phyloP scores from a whole-genome alignment of 106 monocot species.

The Dioscorea zingiberensis region DNA sequence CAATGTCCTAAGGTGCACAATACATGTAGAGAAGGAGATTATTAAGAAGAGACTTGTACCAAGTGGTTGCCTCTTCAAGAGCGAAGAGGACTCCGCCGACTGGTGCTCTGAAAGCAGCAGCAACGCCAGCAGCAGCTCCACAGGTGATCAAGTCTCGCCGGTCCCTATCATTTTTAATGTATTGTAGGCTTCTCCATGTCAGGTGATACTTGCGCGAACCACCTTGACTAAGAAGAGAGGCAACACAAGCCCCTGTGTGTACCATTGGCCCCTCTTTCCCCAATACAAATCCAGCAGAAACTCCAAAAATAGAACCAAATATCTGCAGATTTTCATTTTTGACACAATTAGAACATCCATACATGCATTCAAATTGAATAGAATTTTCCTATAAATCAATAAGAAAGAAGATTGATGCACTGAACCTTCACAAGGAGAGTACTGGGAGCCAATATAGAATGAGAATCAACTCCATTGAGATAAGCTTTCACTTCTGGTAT shows the following conservation, averaged over 20 bases:
- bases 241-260: conserved; percentile 69
- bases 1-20: too few relatives aligned
- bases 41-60: conserved; percentile 26
- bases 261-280: conserved; percentile 82
- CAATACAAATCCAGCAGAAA: conserved; percentile 69
- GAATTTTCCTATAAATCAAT: too few relatives aligned
- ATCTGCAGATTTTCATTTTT: conserved; percentile 28
- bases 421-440: conserved; percentile 77
- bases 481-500: conserved; percentile 94
- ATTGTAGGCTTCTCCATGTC: conserved; percentile 59
- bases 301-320: conserved; percentile 63
- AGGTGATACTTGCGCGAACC: conserved; percentile 59
- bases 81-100: conserved; percentile 78
- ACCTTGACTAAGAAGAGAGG: conserved; percentile 52
- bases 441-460: conserved; percentile 74
- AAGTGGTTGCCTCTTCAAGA: conserved; percentile 70
- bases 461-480: conserved; percentile 80
- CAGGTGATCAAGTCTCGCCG: conserved; percentile 65
- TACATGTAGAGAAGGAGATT: too few relatives aligned
- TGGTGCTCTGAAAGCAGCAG: conserved; percentile 69
- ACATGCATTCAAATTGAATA: too few relatives aligned
- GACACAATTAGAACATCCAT: too few relatives aligned
- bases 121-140: conserved; percentile 66
- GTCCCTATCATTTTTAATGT: conserved; percentile 65
- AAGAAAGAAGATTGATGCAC: too few relatives aligned